Conservation (phyloP, 23 red algal species). For the Gracilariopsis chorda region DNA sequence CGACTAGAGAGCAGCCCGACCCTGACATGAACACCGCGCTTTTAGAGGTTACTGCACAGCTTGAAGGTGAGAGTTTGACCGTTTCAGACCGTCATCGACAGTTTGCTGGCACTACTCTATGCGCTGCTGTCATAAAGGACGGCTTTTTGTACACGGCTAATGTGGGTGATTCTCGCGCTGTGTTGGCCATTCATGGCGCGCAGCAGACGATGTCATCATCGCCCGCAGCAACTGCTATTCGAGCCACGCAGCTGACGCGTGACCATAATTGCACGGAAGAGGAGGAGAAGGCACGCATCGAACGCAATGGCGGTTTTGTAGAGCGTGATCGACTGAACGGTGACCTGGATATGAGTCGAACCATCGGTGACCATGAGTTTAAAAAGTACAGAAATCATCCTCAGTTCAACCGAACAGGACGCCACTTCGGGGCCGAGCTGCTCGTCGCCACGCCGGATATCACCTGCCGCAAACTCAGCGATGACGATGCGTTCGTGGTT, state of each 20-base stretch:
- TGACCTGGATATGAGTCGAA: conserved; percentile 65
- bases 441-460: conserved; percentile 63
- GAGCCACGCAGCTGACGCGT: neutral
- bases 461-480: neutral
- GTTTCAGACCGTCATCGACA: neutral
- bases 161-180: conserved; percentile 37
- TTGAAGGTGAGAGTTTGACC: neutral
- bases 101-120: conserved; percentile 16
- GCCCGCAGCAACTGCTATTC: no score
- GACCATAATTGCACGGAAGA: conserved; percentile 34
- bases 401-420: neutral
- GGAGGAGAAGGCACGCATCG: conserved; percentile 9
- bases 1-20: neutral
- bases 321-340: conserved; percentile 59
- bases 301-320: conserved; percentile 36
- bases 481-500: conserved; percentile 39
- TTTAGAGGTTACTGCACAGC: neutral
- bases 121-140: neutral
- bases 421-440: neutral
- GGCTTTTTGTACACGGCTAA: conserved; percentile 22
- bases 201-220: neutral
- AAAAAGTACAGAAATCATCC: conserved; percentile 1
- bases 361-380: conserved; percentile 74
- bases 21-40: neutral
- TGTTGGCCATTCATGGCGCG: neutral